Evolutionary conservation across 768 basidiomycete species (phyloP).

Genomic region (Suillus lakei): DNA sequence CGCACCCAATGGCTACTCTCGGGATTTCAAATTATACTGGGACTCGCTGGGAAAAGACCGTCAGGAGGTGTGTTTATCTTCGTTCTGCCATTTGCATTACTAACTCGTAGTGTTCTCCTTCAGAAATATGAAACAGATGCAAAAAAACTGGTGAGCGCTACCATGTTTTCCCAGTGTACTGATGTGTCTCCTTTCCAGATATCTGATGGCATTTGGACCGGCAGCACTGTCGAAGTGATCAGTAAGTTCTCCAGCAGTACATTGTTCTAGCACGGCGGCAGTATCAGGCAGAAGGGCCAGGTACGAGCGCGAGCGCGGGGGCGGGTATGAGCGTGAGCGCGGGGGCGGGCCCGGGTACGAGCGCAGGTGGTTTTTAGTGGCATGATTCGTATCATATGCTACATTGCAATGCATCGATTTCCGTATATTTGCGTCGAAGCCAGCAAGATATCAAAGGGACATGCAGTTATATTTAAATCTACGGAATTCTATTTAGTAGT

Average conservation of each 20-base stretch:
- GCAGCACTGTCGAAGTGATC: not conserved
- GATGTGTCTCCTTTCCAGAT: not conserved
- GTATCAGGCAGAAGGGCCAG: not conserved
- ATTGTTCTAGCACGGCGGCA: not conserved
- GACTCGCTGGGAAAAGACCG: not conserved
- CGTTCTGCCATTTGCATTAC: not conserved
- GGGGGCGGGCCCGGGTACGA: not conserved
- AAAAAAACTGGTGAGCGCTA: not conserved
- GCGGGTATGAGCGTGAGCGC: too few species aligned
- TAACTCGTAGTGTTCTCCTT: not conserved
- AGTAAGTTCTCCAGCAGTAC: not conserved
- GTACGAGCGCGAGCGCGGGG: not conserved
- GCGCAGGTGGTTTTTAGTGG: not conserved
- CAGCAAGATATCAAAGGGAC: too few species aligned
- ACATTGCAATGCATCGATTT: not conserved
- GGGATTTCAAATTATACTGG: not conserved
- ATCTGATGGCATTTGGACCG: not conserved
- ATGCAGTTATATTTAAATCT: too few species aligned
- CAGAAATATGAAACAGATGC: not conserved
- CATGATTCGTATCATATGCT: not conserved
- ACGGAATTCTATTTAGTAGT: too few species aligned
- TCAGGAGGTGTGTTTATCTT: not conserved
- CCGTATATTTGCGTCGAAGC: not conserved
- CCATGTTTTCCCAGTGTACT: not conserved
- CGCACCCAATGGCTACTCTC: not conserved